A percentile compares a stretch with the other conserved stretches of the same genome.
Conservation (phyloP, 2,329 filamentous ascomycete species). For the Nothomitra cinnamomea region DNA sequence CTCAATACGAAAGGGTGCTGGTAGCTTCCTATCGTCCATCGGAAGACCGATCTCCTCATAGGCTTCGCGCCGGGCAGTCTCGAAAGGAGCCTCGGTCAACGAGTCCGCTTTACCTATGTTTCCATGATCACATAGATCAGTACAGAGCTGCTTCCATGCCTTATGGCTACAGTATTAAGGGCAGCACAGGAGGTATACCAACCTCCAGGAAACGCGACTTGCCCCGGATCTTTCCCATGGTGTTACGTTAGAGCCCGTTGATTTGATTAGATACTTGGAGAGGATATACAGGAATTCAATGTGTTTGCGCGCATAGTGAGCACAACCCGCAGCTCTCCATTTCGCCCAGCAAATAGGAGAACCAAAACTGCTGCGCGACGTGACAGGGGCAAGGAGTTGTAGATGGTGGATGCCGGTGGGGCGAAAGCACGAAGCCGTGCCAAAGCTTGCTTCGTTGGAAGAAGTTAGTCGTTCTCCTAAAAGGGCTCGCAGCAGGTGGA, state of each 20-base stretch:
- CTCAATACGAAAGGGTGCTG: conserved; percentile 66
- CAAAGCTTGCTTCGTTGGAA: conserved; percentile 28
- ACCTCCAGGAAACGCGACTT: conserved; percentile 74
- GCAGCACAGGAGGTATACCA: conserved; percentile 31
- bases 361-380: conserved; percentile 76
- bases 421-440: conserved; percentile 37
- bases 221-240: conserved; percentile 42
- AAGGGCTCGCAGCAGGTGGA: too few relatives aligned
- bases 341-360: conserved; percentile 68
- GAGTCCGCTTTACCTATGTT: conserved; percentile 35
- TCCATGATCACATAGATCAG: not conserved
- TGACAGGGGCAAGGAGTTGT: conserved; percentile 36
- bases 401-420: conserved; percentile 36
- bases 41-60: conserved; percentile 88
- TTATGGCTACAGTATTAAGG: conserved; percentile 14
- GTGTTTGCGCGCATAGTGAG: conserved; percentile 43
- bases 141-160: not conserved
- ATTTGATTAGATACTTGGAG: not conserved
- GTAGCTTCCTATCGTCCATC: conserved; percentile 37
- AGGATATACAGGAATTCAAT: conserved; percentile 34
- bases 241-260: not conserved
- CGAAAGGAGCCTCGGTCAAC: conserved; percentile 40
- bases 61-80: conserved; percentile 78
- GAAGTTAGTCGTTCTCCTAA: not conserved
- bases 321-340: conserved; percentile 56